These are phyloP conservation scores for Lippia alba DNA, from an alignment of 305 asterid species.

Conservation along the genomic window DNA sequence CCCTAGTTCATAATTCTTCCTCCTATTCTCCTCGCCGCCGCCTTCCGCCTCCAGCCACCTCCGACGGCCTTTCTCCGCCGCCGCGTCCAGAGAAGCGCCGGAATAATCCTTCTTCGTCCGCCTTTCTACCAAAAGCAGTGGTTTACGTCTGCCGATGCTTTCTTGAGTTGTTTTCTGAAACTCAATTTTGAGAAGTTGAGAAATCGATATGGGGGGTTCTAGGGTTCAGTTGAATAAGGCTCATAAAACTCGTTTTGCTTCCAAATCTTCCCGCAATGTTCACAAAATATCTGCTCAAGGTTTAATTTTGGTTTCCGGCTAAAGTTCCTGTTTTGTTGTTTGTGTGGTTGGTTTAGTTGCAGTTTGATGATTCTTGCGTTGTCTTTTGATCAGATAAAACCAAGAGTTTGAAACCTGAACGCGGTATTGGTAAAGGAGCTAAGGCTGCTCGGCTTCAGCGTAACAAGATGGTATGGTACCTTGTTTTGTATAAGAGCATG, in stretches of 20 bases:
- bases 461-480: constrained; percentile 63
- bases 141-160: background rate
- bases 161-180: background rate
- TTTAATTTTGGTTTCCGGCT: constrained; percentile 19
- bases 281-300: constrained; percentile 83
- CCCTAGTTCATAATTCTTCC: background rate
- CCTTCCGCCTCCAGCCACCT: background rate
- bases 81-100: background rate
- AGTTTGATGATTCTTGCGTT: background rate
- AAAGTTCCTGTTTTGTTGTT: constrained; percentile 1
- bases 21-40: background rate
- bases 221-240: constrained; percentile 72
- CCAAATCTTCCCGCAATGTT: constrained; percentile 83
- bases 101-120: background rate
- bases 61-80: background rate
- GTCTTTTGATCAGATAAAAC: constrained; percentile 53
- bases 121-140: background rate
- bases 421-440: constrained; percentile 68
- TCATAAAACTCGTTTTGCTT: constrained; percentile 82
- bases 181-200: background rate
- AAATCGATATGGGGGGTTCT: constrained; percentile 64
- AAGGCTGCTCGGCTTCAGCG: constrained; percentile 87
- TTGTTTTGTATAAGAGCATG: background rate
- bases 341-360: constrained; percentile 1
- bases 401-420: constrained; percentile 58